Evolutionary conservation across 306 rosid species (phyloP).

Genomic region (Betula pendula): DNA sequence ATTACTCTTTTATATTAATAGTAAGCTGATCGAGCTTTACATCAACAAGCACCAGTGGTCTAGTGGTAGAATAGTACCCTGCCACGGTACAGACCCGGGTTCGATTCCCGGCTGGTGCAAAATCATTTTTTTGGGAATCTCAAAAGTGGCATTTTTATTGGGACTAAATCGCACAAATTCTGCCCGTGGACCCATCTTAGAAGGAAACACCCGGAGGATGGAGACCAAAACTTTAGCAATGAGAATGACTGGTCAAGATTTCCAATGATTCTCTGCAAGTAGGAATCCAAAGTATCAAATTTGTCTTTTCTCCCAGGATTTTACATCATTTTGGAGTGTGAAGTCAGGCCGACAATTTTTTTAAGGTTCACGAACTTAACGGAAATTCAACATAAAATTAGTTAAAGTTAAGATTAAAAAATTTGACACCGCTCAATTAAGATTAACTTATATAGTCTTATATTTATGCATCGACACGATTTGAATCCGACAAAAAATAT

Average conservation of each 20-base stretch:
- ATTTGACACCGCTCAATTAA: no score
- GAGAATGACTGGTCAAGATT: constrained; percentile 8
- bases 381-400: no score
- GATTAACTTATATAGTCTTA: no score
- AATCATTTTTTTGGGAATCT: no score
- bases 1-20: no score
- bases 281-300: no score
- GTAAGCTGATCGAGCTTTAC: no score
- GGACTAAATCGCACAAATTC: background rate
- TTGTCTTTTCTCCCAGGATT: background rate
- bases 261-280: background rate
- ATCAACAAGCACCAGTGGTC: constrained; percentile 20
- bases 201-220: background rate
- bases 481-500: no score
- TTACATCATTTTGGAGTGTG: background rate
- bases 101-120: constrained; percentile 89
- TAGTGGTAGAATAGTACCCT: constrained; percentile 31
- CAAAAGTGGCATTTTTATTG: background rate
- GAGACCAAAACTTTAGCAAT: background rate
- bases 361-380: no score
- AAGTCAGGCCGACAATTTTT: no score
- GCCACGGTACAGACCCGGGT: constrained; percentile 72
- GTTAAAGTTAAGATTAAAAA: no score
- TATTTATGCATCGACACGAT: no score
- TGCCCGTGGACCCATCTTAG: background rate